Evolutionary conservation across 768 basidiomycete species (phyloP).

Genomic region (Boletus subcaerulescens): DNA sequence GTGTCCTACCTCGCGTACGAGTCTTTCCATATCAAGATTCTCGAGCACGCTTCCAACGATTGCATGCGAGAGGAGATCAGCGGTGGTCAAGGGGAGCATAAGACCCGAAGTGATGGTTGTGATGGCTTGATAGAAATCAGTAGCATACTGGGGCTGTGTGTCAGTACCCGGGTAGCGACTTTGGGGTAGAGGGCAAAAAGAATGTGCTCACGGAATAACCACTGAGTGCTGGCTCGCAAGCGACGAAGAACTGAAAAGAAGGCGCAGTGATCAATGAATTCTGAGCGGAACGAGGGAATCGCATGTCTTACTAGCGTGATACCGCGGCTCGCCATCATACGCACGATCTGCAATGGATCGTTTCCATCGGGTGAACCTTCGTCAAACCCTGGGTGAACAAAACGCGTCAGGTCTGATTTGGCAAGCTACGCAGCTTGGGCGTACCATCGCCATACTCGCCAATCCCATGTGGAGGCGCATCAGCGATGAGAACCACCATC

Average conservation of each 20-base stretch:
- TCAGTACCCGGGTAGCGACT: not conserved
- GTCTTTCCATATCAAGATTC: slow-evolving; percentile 96
- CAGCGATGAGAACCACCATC: slow-evolving; percentile 96
- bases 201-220: slow-evolving; percentile 72
- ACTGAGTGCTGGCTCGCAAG: slow-evolving; percentile 94
- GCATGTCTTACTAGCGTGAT: slow-evolving; percentile 74
- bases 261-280: not conserved
- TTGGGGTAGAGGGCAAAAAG: slow-evolving; percentile 16
- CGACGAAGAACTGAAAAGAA: slow-evolving; percentile 85
- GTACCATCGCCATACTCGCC: slow-evolving; percentile 95
- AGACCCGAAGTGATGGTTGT: slow-evolving; percentile 91
- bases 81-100: slow-evolving; percentile 95
- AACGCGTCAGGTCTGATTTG: slow-evolving; percentile 12
- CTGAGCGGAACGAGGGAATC: slow-evolving; percentile 1
- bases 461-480: slow-evolving; percentile 96
- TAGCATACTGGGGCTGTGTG: slow-evolving; percentile 61
- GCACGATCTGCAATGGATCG: slow-evolving; percentile 83
- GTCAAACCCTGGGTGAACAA: slow-evolving; percentile 67
- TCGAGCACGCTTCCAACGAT: slow-evolving; percentile 96
- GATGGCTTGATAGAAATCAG: slow-evolving; percentile 93
- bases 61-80: slow-evolving; percentile 90
- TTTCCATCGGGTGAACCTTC: slow-evolving; percentile 92
- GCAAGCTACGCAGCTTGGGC: slow-evolving; percentile 15
- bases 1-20: slow-evolving; percentile 91
- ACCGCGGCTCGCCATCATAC: slow-evolving; percentile 87